phyloP scores from a whole-genome alignment of 1,139 yeast species.

The Yamadazyma dushanensis region DNA sequence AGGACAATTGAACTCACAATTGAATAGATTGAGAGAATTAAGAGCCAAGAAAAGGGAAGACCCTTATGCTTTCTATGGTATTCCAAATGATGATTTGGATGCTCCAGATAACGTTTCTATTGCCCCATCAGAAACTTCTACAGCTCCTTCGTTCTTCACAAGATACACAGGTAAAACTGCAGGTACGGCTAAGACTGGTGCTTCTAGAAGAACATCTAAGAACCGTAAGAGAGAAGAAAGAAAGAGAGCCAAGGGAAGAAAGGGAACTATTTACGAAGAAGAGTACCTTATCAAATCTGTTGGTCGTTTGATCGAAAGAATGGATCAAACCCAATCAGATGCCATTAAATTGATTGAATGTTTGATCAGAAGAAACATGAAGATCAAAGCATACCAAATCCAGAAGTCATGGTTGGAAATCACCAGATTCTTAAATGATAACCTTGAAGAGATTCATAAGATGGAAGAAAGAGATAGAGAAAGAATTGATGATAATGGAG shows the following conservation, averaged over 20 bases:
- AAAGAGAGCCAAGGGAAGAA: constrained; percentile 93
- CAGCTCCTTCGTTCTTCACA: constrained; percentile 90
- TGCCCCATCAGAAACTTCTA: constrained; percentile 92
- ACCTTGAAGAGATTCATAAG: constrained; percentile 71
- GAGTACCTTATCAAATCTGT: constrained; percentile 88
- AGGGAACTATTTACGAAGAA: constrained; percentile 96
- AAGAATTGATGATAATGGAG: constrained; percentile 86
- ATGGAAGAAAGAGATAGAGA: constrained; percentile 85
- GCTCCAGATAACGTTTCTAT: constrained; percentile 92
- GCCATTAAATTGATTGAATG: constrained; percentile 74
- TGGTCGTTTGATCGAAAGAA: constrained; percentile 82
- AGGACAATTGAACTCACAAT: constrained; percentile 80
- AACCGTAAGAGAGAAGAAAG: constrained; percentile 94
- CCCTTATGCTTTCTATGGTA: constrained; percentile 80
- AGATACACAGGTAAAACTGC: constrained; percentile 94
- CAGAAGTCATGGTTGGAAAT: constrained; percentile 70
- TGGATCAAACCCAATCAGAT: constrained; percentile 73
- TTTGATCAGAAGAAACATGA: constrained; percentile 67
- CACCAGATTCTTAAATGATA: constrained; percentile 51
- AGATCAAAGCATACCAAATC: constrained; percentile 80
- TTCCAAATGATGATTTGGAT: constrained; percentile 58
- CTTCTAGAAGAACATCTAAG: constrained; percentile 87
- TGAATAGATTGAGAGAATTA: constrained; percentile 78
- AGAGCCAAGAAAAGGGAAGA: constrained; percentile 80
- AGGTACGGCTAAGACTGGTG: constrained; percentile 96